Conservation (phyloP, 805 yeast species). For the Metschnikowia aberdeeniae region DNA sequence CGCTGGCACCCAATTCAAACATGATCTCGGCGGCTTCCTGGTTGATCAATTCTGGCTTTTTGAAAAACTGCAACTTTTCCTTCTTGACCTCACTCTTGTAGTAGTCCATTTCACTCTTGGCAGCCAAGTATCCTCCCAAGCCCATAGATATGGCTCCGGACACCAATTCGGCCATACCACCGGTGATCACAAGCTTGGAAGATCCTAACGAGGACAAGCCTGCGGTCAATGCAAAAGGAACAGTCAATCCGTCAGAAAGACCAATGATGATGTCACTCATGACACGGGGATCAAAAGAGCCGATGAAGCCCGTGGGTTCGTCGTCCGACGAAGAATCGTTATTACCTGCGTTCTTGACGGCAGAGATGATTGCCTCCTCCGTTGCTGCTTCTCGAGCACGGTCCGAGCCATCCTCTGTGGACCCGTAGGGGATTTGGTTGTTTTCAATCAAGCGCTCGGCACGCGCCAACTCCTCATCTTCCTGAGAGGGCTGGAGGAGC, state of each 20-base stretch:
- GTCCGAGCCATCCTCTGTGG: conserved; percentile 24
- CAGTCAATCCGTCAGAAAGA: conserved; percentile 91
- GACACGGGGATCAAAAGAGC: conserved; percentile 78
- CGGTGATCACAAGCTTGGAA: conserved; percentile 86
- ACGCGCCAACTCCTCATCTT: conserved; percentile 26
- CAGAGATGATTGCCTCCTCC: conserved; percentile 34
- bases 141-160: conserved; percentile 99
- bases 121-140: conserved; percentile 93
- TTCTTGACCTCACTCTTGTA: conserved; percentile 66
- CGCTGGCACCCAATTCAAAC: conserved; percentile 67
- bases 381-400: conserved; percentile 33
- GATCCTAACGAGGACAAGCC: conserved; percentile 90
- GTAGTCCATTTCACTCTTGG: conserved; percentile 79
- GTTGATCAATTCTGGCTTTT: conserved; percentile 59
- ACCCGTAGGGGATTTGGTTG: conserved; percentile 36
- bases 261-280: conserved; percentile 94
- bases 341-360: conserved; percentile 24
- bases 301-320: conserved; percentile 36
- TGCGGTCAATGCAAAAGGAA: conserved; percentile 98
- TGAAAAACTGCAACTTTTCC: conserved; percentile 66
- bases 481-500: conserved; percentile 21
- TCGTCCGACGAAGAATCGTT: conserved; percentile 19
- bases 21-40: conserved; percentile 80
- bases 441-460: conserved; percentile 30
- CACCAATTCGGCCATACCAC: conserved; percentile 96